Conservation (phyloP, 2,329 filamentous ascomycete species). For the Calonectria pauciramosa region DNA sequence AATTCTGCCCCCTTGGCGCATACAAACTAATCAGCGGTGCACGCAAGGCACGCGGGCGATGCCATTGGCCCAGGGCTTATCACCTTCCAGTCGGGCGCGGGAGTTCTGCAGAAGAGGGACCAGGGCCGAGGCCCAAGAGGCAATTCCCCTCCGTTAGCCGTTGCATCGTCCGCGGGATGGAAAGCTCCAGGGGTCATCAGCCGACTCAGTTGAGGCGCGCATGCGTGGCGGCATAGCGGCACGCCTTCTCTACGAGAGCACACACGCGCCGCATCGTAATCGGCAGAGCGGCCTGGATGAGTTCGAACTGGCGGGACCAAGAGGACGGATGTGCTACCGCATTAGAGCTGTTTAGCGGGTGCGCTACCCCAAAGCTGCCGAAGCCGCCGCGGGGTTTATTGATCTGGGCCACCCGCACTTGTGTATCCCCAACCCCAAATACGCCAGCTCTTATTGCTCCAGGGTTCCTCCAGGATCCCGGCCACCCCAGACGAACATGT, state of each 20-base stretch:
- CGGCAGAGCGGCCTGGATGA: neutral
- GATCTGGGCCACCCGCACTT: neutral
- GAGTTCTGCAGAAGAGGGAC: neutral
- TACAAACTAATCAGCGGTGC: neutral
- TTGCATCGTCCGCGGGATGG: neutral
- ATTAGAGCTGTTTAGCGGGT: conserved; percentile 2
- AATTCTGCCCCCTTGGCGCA: neutral
- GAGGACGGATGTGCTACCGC: conserved; percentile 1
- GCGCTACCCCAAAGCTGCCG: neutral
- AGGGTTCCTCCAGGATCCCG: neutral
- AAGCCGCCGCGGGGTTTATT: neutral
- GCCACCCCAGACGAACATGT: conserved; percentile 1
- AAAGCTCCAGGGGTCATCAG: neutral
- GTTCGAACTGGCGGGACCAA: neutral
- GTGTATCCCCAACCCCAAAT: neutral
- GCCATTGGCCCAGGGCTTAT: neutral
- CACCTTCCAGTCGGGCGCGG: neutral
- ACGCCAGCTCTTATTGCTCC: neutral
- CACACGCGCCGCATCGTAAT: neutral
- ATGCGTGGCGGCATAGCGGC: neutral
- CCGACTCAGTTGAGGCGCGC: neutral
- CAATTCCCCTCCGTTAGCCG: neutral
- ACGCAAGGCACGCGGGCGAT: neutral
- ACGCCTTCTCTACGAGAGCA: neutral
- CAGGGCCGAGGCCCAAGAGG: neutral